phyloP scores from a whole-genome alignment of 306 rosid genomes.

The Inga leiocalycina region DNA sequence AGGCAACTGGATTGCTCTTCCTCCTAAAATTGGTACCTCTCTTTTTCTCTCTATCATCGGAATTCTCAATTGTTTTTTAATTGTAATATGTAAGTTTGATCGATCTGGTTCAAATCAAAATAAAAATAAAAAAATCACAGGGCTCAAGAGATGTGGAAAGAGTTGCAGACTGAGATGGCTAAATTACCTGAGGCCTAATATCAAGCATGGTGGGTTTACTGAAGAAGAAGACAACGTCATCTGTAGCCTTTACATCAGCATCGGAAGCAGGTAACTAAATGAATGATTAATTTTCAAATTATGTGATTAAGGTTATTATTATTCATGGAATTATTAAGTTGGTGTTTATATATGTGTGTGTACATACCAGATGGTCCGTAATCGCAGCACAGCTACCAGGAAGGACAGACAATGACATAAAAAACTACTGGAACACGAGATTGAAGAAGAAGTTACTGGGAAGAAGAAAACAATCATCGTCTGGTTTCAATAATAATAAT shows the following conservation, averaged over 20 bases:
- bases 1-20: constrained; percentile 43
- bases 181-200: constrained; percentile 92
- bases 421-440: constrained; percentile 99
- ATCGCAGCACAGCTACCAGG: constrained; percentile 99
- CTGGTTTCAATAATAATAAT: constrained; percentile 29
- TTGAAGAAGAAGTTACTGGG: constrained; percentile 93
- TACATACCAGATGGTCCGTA: constrained; percentile 84
- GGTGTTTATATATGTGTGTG: neutral
- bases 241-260: constrained; percentile 94
- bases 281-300: neutral
- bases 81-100: neutral
- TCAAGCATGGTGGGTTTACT: constrained; percentile 98
- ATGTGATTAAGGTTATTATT: neutral
- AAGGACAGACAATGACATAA: constrained; percentile 97
- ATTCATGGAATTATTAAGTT: neutral
- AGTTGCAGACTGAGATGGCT: constrained; percentile 96
- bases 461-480: constrained; percentile 67
- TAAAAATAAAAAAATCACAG: constrained; percentile 37
- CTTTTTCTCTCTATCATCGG: neutral
- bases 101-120: neutral
- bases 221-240: constrained; percentile 98
- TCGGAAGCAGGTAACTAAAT: constrained; percentile 85
- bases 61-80: neutral
- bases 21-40: constrained; percentile 39
- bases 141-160: constrained; percentile 98